Base-by-base conservation (phyloP, 140 eudicot species). In the Cichorium intybus region DNA sequence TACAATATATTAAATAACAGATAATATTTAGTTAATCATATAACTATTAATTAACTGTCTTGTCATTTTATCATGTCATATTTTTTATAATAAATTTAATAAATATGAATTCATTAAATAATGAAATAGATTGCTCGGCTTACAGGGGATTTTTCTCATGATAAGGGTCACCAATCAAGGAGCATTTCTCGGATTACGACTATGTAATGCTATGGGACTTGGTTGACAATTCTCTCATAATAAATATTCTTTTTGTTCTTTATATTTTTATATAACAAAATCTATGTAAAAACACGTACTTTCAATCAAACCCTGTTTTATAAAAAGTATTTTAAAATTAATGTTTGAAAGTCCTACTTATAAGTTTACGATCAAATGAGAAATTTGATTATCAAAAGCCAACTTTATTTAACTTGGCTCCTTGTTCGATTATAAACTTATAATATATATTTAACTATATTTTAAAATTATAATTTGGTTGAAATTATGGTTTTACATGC, bases 91-190 rank as follows among this genome's bases (percentile, higher is more conserved):
- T 11, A n/a, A n/a, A 5, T 37, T 11, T 11, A 37, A 37, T 11
- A 37, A 37, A 37, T 7, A 37, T 37, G 15, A 20, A 8, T 49
- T 45, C n/a, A 45, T 45, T 18, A 7, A 11, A 18, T 49, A 18
- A 18, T 49, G 9, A 18, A 6, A 18, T 26, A 55, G 21, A 55
- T n/a, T 55, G 61, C 2, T 55, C n/a, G 61, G 3, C 61, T 26
- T 55, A 16, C 2, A 20, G 24, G 18, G 26, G 21, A 0, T 17
- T 18, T 59, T 59, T 21, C 49, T 10, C 20, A 26, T 49, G 21
- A 17, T 31, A 31, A 33, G 5, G 16, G 56, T 20, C 57, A 63
- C 69, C 37, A 48, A 68, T 68, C 55, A 68, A 35, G 73, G 56
- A 54, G 64, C 55, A 54, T 54, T 37, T 55, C 47, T 24, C 34